Evolutionary conservation across 441 rosid species (phyloP), one percentile per base, ranked within the genome.

Genomic region (Melastoma candidum): DNA sequence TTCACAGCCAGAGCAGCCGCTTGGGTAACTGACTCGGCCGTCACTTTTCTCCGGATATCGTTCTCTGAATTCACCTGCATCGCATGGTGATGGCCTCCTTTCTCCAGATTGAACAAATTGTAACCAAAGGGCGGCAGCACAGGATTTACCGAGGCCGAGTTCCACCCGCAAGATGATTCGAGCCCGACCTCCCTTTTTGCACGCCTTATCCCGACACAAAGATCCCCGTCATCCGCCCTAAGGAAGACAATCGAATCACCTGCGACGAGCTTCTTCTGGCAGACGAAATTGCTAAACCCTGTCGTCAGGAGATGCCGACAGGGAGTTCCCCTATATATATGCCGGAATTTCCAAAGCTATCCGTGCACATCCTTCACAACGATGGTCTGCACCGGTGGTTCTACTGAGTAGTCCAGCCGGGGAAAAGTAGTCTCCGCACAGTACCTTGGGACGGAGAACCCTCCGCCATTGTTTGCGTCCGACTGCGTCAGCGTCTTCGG

Each of bases 381-480:
- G 67, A 93, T 81, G 26, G 78, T 84, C 80, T 93, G 99, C 46
- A 93, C 99, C 1, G 99, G 99, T 11, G 99, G 99, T 52, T 93
- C 99, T 1, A 85, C 88, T 5, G 69, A 76, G 41, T 84, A 89
- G 59, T 93, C 97, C 63, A 93, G 53, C 44, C 83, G 71, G 0
- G 97, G 99, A 57, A 93, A 93, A 55, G 89, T 89, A 4, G 95
- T 89, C 75, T 93, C 97, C 0, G 99, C 99, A 36, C 99, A 93
- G 54, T 89, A 93, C 7, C 99, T 86, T 0, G 99, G 99, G 51
- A 93, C 99, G 7, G 99, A 93, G 74, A 93, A 93, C 3, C 99
- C 99, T 0, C 99, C 99, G 7, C 99, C 99, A 45, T 93, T 93
- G 47, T 93, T 93, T 49, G 99, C 99, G 68, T 92, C 98, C 24